Evolutionary conservation across 176 grass and related monocot species (phyloP), one percentile per base, ranked within the genome.

Genomic region (Musa beccarii): DNA sequence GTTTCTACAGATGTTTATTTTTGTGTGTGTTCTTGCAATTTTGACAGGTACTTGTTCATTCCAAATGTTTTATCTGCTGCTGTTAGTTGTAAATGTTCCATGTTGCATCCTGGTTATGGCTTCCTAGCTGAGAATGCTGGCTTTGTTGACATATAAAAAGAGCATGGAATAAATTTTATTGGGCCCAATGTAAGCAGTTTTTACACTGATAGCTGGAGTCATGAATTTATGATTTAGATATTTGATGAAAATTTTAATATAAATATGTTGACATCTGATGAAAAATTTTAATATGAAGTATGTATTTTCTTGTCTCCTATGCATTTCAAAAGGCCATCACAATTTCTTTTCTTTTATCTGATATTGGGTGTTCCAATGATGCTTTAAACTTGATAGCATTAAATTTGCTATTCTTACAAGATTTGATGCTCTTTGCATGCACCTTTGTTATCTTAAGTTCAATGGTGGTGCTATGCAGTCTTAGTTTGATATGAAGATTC

Each of bases 81-180:
- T 52, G 74, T 87, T 75, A 83, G 71, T 19, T 77, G 68, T 49
- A 79, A 75, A n/a, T 87, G 85, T 72, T 83, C 85, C 8, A 87
- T 87, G 85, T 76, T 87, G 80, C 85, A 87, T 74, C 85, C 85
- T 57, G 85, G 85, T 10, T 87, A 83, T 53, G 85, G 85, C 76
- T 87, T 87, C 69, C 80, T 87, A 43, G 49, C 85, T 66, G 85
- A 83, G 82, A 87, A 87, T 80, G 85, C 81, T 66, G 54, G 59
- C 21, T 87, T 87, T 83, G 85, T 87, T 61, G 85, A 87, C 21
- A 74, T 87, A 29, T 87, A 81, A 66, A 87, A 76, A 69, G 74
- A 53, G 11, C 85, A 87, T 76, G 76, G 76, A 53, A 77, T 87
- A 55, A 80, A 87, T 57, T 87, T 87, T 76, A 87, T 83, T 67